Conservation (phyloP, 2,329 filamentous ascomycete genomes). For the Monosporascus sp. region DNA sequence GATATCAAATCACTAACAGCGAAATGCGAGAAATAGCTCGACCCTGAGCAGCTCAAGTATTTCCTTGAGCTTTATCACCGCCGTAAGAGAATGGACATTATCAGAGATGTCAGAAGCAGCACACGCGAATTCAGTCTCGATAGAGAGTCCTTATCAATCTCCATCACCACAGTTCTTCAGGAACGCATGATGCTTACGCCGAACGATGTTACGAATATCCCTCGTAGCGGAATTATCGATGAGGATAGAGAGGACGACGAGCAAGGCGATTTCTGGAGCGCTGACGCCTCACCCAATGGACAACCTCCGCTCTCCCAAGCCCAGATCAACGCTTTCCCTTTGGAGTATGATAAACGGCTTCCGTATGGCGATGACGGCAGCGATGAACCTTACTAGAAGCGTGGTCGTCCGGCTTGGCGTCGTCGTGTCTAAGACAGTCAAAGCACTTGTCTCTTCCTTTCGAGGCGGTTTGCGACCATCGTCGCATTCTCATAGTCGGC, state of each 20-base stretch:
- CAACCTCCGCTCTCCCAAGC: constrained; percentile 13
- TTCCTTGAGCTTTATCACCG: constrained; percentile 42
- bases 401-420: background rate
- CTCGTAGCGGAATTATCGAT: constrained; percentile 21
- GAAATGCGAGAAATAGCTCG: constrained; percentile 22
- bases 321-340: constrained; percentile 12
- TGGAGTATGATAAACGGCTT: constrained; percentile 10
- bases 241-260: constrained; percentile 15
- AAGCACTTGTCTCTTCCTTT: too few species aligned
- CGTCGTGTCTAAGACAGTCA: too few species aligned
- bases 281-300: constrained; percentile 19
- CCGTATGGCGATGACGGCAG: constrained; percentile 21
- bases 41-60: constrained; percentile 43
- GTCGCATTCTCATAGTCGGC: too few species aligned
- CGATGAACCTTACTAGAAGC: constrained; percentile 11
- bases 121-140: constrained; percentile 39
- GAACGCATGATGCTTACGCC: constrained; percentile 18
- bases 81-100: constrained; percentile 40
- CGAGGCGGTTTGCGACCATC: too few species aligned
- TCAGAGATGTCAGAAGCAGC: constrained; percentile 34
- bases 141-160: constrained; percentile 20
- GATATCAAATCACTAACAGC: background rate
- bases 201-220: constrained; percentile 7
- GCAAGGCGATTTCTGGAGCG: constrained; percentile 9
- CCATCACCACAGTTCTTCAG: constrained; percentile 21